A percentile compares a stretch with the other conserved stretches of the same genome.
phyloP scores from a whole-genome alignment of 139 green algal species.

The Auxenochlorella protothecoides region DNA sequence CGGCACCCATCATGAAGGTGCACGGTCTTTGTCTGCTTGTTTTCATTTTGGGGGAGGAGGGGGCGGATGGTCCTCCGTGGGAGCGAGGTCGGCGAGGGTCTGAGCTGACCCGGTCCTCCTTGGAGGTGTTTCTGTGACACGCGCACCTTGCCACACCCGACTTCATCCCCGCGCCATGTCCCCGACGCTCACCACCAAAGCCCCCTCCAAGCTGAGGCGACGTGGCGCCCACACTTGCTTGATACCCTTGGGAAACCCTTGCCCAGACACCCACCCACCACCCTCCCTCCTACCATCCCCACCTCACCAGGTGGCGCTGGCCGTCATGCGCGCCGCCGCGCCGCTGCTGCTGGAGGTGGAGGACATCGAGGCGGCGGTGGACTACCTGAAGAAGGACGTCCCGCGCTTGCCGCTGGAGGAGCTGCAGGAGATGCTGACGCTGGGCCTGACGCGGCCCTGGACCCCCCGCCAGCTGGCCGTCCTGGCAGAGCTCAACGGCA shows the following conservation, averaged over 20 bases:
- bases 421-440: constrained; percentile 35
- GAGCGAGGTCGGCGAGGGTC: neutral
- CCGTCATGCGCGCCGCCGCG: constrained; percentile 31
- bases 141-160: neutral
- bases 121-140: neutral
- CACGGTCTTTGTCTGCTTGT: no score
- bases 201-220: neutral
- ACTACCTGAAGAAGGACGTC: constrained; percentile 49
- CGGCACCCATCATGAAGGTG: constrained; percentile 56
- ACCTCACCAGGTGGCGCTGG: constrained; percentile 32
- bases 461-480: constrained; percentile 36
- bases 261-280: no score
- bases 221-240: neutral
- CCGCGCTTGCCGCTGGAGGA: neutral
- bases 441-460: constrained; percentile 33
- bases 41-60: neutral
- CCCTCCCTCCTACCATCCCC: no score
- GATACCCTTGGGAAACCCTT: no score
- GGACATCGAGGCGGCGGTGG: constrained; percentile 59
- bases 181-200: neutral
- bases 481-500: constrained; percentile 31
- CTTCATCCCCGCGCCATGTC: neutral
- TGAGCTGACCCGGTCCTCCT: neutral
- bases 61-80: neutral
- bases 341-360: constrained; percentile 29